Conservation (phyloP, 164 flowering plant species). For the Litsea cubeba region DNA sequence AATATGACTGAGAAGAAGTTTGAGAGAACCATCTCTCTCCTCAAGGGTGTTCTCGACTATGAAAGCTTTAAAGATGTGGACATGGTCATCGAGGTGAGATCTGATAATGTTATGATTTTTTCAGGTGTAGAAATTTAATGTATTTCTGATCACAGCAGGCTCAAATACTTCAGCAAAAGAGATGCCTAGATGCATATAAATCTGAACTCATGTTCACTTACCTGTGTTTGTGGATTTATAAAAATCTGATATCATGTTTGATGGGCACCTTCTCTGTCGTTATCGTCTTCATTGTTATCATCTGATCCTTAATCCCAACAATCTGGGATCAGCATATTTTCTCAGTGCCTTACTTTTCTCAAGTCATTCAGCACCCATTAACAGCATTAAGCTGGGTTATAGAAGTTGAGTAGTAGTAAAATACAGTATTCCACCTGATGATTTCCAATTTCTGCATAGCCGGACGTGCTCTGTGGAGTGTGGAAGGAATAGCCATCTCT, state of each 20-base stretch:
- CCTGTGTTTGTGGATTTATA: background rate
- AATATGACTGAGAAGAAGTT: conserved; percentile 69
- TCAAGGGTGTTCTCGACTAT: conserved; percentile 77
- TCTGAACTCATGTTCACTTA: background rate
- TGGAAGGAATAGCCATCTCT: background rate
- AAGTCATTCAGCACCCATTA: too few species aligned
- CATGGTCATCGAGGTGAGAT: conserved; percentile 85
- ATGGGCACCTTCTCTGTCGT: background rate
- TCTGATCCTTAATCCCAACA: too few species aligned
- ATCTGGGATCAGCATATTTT: background rate
- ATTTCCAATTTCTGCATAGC: too few species aligned
- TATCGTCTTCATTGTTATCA: background rate
- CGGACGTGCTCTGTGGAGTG: background rate
- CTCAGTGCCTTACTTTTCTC: background rate
- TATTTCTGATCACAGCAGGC: background rate
- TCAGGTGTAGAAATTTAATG: background rate
- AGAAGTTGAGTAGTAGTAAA: too few species aligned
- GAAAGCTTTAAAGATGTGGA: conserved; percentile 85
- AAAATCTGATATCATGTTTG: background rate
- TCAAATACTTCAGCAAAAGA: background rate
- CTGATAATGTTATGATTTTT: background rate
- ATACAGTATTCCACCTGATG: too few species aligned
- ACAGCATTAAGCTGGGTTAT: too few species aligned
- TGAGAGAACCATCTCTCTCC: conserved; percentile 69
- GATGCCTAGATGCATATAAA: background rate